phyloP scores from a whole-genome alignment of 2,329 filamentous ascomycete species.

The Myrmaecium sp. region DNA sequence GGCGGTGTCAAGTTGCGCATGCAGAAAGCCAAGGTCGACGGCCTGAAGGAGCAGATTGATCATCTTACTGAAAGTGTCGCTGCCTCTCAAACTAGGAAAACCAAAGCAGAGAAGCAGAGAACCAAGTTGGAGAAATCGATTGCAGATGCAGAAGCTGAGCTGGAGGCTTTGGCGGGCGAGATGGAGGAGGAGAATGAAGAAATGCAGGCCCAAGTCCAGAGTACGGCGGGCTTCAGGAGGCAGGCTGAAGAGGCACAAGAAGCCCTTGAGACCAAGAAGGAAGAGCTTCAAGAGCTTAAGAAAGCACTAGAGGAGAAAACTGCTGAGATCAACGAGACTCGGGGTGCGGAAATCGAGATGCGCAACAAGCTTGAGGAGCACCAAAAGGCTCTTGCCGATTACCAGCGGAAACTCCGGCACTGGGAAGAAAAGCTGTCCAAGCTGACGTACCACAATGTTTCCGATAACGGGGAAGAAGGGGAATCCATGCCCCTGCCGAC shows the following conservation, averaged over 20 bases:
- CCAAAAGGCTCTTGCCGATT: conserved; percentile 73
- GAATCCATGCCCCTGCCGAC: conserved; percentile 41
- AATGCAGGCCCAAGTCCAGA: conserved; percentile 57
- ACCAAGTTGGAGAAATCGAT: conserved; percentile 73
- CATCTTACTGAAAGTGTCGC: conserved; percentile 68
- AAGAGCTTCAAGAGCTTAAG: conserved; percentile 65
- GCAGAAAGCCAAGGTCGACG: conserved; percentile 82
- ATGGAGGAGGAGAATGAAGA: conserved; percentile 65
- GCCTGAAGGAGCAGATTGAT: conserved; percentile 70
- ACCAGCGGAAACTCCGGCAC: conserved; percentile 66
- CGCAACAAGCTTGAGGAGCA: conserved; percentile 94
- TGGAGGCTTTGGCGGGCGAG: conserved; percentile 54
- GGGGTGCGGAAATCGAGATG: conserved; percentile 92
- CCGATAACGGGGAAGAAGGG: conserved; percentile 38
- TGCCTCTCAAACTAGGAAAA: conserved; percentile 69
- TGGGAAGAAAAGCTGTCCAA: conserved; percentile 86
- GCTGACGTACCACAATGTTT: conserved; percentile 62
- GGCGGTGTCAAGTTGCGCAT: conserved; percentile 83
- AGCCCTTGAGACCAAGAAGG: conserved; percentile 59
- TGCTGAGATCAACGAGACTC: conserved; percentile 70
- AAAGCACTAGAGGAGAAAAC: conserved; percentile 74
- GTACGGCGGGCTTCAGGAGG: conserved; percentile 54
- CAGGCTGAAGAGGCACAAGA: conserved; percentile 70
- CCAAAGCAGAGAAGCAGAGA: conserved; percentile 86
- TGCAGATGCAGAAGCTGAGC: conserved; percentile 61